These are phyloP conservation scores for Pyronema domesticum DNA, from an alignment of 495 filamentous ascomycete genomes.

Conservation along the genomic window DNA sequence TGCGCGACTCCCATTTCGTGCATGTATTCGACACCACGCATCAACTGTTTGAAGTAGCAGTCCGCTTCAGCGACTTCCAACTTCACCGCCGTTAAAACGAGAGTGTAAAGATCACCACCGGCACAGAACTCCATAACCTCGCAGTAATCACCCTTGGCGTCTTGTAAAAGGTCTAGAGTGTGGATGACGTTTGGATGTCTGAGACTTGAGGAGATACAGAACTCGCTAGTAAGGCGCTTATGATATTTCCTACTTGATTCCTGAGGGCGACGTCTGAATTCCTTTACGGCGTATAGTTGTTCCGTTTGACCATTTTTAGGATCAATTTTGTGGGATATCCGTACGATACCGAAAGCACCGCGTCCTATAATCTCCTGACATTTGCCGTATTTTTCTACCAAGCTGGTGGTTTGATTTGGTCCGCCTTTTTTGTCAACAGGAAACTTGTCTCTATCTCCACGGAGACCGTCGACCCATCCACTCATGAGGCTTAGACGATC, in stretches of 20 bases:
- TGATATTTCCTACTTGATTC: slow-evolving; percentile 94
- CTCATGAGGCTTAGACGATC: slow-evolving; percentile 77
- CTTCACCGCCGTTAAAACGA: slow-evolving; percentile 81
- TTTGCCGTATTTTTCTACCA: slow-evolving; percentile 96
- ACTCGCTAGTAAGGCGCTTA: slow-evolving; percentile 94
- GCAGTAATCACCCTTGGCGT: slow-evolving; percentile 95
- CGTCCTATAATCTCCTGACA: slow-evolving; percentile 97
- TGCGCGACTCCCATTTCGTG: slow-evolving; percentile 99
- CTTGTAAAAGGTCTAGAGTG: slow-evolving; percentile 84
- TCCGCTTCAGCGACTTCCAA: slow-evolving; percentile 88
- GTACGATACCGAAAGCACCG: slow-evolving; percentile 90
- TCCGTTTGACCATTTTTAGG: slow-evolving; percentile 62
- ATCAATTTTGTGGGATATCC: slow-evolving; percentile 92
- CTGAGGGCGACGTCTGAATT: slow-evolving; percentile 84
- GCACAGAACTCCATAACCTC: slow-evolving; percentile 99
- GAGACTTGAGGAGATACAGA: slow-evolving; percentile 93
- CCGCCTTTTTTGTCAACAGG: slow-evolving; percentile 57
- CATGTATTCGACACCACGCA: slow-evolving; percentile 98
- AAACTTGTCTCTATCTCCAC: slow-evolving; percentile 58
- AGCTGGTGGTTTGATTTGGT: slow-evolving; percentile 55
- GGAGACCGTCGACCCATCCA: slow-evolving; percentile 86
- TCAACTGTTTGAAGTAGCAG: slow-evolving; percentile 98
- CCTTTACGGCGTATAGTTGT: slow-evolving; percentile 93
- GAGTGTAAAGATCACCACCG: slow-evolving; percentile 87
- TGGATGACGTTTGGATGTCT: slow-evolving; percentile 97